Evolutionary conservation across 1,139 yeast species (phyloP).

Genomic region (Geotrichum bryndzae): DNA sequence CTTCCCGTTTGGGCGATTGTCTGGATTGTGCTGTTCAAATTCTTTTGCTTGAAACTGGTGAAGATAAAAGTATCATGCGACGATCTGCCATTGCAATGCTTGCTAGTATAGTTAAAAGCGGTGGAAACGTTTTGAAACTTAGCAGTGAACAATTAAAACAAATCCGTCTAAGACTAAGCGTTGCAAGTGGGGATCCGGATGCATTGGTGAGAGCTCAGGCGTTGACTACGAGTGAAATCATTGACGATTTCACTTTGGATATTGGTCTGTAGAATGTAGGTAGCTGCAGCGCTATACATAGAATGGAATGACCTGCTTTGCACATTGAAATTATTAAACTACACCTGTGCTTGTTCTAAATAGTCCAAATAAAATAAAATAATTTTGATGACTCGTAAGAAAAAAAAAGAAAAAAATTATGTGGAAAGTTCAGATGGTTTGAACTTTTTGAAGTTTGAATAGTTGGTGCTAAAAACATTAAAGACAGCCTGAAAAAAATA

Average conservation of each 20-base stretch:
- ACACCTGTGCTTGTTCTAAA: not conserved
- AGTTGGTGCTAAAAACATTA: not conserved
- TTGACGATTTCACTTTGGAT: not conserved
- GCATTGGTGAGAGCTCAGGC: slow-evolving; percentile 13
- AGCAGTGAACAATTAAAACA: not conserved
- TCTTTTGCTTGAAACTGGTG: slow-evolving; percentile 49
- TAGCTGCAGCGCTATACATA: not conserved
- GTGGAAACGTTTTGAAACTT: not conserved
- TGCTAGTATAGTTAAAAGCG: slow-evolving; percentile 52
- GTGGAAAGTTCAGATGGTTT: not conserved
- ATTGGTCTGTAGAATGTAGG: not conserved
- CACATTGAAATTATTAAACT: not conserved
- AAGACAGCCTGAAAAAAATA: not conserved
- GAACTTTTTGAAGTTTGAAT: not conserved
- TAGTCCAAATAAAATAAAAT: not conserved
- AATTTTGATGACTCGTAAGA: not conserved
- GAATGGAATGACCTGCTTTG: not conserved
- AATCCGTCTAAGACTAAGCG: not conserved
- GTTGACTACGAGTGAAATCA: not conserved
- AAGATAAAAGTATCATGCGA: slow-evolving; percentile 53
- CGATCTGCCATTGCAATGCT: slow-evolving; percentile 69
- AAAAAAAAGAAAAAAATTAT: not conserved
- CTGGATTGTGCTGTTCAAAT: slow-evolving; percentile 75
- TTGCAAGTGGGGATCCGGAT: slow-evolving; percentile 13
- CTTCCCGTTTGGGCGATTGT: slow-evolving; percentile 45